These are phyloP conservation scores for Myriosclerotinia curreyana DNA, from an alignment of 2,329 filamentous ascomycete genomes.

Conservation along the genomic window DNA sequence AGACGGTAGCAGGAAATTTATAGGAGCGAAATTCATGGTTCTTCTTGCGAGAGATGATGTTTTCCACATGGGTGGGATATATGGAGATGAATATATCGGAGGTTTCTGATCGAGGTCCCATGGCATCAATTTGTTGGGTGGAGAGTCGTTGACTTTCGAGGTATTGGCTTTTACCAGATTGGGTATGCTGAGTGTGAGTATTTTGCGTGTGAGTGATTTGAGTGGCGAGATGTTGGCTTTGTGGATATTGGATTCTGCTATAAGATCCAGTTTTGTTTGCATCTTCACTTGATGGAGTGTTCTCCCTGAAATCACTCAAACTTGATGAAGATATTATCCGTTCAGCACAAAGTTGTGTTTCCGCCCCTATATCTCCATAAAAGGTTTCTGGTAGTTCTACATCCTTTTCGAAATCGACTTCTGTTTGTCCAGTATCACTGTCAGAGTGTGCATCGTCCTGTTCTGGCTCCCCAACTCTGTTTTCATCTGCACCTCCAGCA, in stretches of 20 bases:
- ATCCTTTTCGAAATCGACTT: background rate
- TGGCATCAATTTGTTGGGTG: slow-evolving; percentile 47
- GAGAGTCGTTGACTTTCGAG: slow-evolving; percentile 52
- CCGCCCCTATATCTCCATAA: slow-evolving; percentile 35
- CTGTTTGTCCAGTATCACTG: background rate
- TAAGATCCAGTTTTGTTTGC: background rate
- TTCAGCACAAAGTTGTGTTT: slow-evolving; percentile 33
- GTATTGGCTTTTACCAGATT: slow-evolving; percentile 29
- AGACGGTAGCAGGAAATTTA: slow-evolving; percentile 52
- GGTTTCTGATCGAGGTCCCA: slow-evolving; percentile 49
- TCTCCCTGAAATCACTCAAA: background rate
- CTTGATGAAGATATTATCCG: slow-evolving; percentile 20
- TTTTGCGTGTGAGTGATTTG: slow-evolving; percentile 11
- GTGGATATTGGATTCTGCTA: slow-evolving; percentile 26
- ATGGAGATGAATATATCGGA: slow-evolving; percentile 56
- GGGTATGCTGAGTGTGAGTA: slow-evolving; percentile 8
- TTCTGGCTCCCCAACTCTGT: background rate
- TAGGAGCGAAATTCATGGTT: slow-evolving; percentile 56
- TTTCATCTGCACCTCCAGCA: background rate
- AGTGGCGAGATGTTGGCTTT: background rate
- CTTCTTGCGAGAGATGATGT: slow-evolving; percentile 50
- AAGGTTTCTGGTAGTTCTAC: slow-evolving; percentile 30
- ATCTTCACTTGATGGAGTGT: slow-evolving; percentile 20
- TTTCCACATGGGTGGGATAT: slow-evolving; percentile 46
- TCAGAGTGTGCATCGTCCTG: background rate